These are phyloP conservation scores for Marasmius sp. DNA, from an alignment of 1,284 basidiomycete genomes.

Conservation along the genomic window DNA sequence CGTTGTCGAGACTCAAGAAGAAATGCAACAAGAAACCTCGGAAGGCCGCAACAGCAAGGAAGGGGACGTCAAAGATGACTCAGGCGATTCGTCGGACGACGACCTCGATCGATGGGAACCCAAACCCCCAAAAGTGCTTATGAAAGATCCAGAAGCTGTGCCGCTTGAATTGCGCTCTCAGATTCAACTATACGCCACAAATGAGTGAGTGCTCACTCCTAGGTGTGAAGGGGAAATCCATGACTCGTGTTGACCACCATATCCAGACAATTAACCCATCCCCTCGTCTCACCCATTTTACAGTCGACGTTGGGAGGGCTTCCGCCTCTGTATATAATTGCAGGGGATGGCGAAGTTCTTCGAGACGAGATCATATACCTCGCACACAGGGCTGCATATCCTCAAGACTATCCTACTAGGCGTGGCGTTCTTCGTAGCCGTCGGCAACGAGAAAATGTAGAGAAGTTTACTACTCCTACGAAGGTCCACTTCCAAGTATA, in stretches of 20 bases:
- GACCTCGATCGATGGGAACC: slow-evolving; percentile 48
- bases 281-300: slow-evolving; percentile 76
- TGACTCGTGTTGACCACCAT: neutral
- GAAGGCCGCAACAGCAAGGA: neutral
- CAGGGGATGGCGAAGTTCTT: slow-evolving; percentile 78
- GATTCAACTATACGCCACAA: slow-evolving; percentile 84
- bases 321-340: slow-evolving; percentile 79
- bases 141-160: slow-evolving; percentile 45
- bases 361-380: slow-evolving; percentile 82
- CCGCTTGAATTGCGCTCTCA: slow-evolving; percentile 61
- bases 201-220: slow-evolving; percentile 44
- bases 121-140: slow-evolving; percentile 58
- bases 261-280: slow-evolving; percentile 72
- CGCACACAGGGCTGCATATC: slow-evolving; percentile 84
- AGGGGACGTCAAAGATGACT: neutral
- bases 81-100: slow-evolving; percentile 10
- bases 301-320: slow-evolving; percentile 82
- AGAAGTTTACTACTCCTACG: slow-evolving; percentile 64
- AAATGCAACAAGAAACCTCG: slow-evolving; percentile 31
- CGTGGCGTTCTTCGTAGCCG: slow-evolving; percentile 52
- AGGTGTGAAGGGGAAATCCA: neutral
- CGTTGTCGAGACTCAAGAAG: slow-evolving; percentile 31
- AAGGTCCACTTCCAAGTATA: slow-evolving; percentile 80
- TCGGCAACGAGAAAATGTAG: slow-evolving; percentile 53
- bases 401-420: slow-evolving; percentile 65